A percentile compares a stretch with the other conserved stretches of the same genome.
Evolutionary conservation across 345 rosid species (phyloP).

Genomic region (thale cress (Arabidopsis thaliana)): TAIR10.1 NC_003076.8:22689501-22690000

Average conservation of each 20-base stretch:
- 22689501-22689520: neutral
- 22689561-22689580: neutral
- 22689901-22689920: constrained; percentile 10
- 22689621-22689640: neutral
- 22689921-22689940: neutral
- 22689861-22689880: neutral
- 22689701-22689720: no score
- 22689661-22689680: no score
- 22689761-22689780: constrained; percentile 1
- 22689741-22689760: no score
- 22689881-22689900: neutral
- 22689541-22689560: no score
- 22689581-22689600: neutral
- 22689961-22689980: constrained; percentile 29
- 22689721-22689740: no score
- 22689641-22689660: no score
- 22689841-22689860: no score
- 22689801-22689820: neutral
- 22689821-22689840: no score
- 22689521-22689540: neutral
- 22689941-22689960: constrained; percentile 19
- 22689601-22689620: no score
- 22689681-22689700: no score
- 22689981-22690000: constrained; percentile 29
- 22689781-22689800: neutral